phyloP scores from a whole-genome alignment of 2,329 filamentous ascomycete genomes.

The Fonsecaea monophora region DNA sequence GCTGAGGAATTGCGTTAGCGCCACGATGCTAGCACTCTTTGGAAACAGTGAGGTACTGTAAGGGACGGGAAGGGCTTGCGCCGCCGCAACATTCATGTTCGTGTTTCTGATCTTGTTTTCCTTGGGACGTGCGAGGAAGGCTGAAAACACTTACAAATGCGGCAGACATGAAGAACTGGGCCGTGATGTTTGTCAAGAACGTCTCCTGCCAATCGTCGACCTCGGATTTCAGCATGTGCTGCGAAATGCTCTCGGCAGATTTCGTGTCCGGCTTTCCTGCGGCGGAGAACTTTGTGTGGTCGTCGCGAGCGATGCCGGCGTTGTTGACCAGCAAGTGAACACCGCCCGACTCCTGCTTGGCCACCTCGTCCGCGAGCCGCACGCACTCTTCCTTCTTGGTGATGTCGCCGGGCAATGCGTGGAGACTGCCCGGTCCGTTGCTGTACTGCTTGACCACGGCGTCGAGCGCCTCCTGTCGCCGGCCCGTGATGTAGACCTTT shows the following conservation, averaged over 20 bases:
- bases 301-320: conserved; percentile 57
- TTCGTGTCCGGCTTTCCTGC: conserved; percentile 58
- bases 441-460: conserved; percentile 56
- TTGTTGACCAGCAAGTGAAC: conserved; percentile 47
- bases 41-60: too few species aligned
- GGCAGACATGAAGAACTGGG: conserved; percentile 61
- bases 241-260: conserved; percentile 55
- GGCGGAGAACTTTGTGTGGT: conserved; percentile 58
- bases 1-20: conserved; percentile 2
- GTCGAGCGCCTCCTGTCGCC: conserved; percentile 54
- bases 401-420: conserved; percentile 57
- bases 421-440: conserved; percentile 55
- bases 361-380: neutral
- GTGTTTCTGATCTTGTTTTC: too few species aligned
- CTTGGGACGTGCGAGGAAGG: neutral
- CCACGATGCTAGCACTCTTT: too few species aligned
- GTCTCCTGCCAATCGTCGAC: conserved; percentile 56
- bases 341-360: neutral
- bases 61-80: too few species aligned
- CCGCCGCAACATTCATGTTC: too few species aligned
- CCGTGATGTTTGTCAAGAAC: conserved; percentile 60
- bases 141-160: conserved; percentile 48
- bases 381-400: conserved; percentile 50
- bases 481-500: conserved; percentile 57
- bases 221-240: conserved; percentile 58